phyloP scores from a whole-genome alignment of 2,329 filamentous ascomycete genomes.

The Raffaelea albimanens region DNA sequence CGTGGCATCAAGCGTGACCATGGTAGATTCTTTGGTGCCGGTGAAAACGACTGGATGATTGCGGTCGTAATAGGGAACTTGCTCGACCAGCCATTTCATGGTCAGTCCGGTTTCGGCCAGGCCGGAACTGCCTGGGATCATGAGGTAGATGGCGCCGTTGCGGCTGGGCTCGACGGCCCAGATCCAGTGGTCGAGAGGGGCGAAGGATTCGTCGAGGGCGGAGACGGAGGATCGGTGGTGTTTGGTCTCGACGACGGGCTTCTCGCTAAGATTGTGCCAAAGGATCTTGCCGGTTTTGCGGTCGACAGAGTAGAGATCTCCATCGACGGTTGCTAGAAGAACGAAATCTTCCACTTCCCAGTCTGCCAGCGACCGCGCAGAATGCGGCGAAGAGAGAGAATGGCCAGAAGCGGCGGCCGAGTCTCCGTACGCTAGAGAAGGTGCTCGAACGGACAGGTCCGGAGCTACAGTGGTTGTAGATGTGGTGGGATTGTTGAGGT shows the following conservation, averaged over 20 bases:
- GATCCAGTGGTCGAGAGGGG: constrained; percentile 71
- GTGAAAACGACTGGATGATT: constrained; percentile 79
- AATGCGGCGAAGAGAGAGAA: constrained; percentile 71
- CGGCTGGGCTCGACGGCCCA: constrained; percentile 93
- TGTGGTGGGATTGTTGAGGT: constrained; percentile 14
- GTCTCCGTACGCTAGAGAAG: constrained; percentile 58
- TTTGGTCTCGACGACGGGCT: constrained; percentile 82
- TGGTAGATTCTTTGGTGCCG: constrained; percentile 80
- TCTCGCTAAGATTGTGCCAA: constrained; percentile 78
- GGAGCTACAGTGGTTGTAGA: constrained; percentile 80
- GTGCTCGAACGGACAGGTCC: constrained; percentile 91
- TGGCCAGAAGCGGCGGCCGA: constrained; percentile 43
- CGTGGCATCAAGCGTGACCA: constrained; percentile 81
- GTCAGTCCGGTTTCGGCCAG: constrained; percentile 61
- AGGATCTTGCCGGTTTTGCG: constrained; percentile 73
- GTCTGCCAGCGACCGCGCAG: constrained; percentile 95
- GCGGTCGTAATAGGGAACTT: constrained; percentile 63
- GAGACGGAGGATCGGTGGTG: constrained; percentile 67
- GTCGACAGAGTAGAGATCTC: constrained; percentile 86
- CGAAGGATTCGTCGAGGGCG: constrained; percentile 46
- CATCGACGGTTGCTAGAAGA: constrained; percentile 99
- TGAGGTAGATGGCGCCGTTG: constrained; percentile 80
- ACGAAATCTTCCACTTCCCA: constrained; percentile 99
- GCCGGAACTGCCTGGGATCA: constrained; percentile 56
- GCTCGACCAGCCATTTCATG: constrained; percentile 81